Evolutionary conservation across 2,329 filamentous ascomycete genomes (phyloP), one percentile per base, ranked within the genome.

Genomic region (Cordyceps militaris): DNA sequence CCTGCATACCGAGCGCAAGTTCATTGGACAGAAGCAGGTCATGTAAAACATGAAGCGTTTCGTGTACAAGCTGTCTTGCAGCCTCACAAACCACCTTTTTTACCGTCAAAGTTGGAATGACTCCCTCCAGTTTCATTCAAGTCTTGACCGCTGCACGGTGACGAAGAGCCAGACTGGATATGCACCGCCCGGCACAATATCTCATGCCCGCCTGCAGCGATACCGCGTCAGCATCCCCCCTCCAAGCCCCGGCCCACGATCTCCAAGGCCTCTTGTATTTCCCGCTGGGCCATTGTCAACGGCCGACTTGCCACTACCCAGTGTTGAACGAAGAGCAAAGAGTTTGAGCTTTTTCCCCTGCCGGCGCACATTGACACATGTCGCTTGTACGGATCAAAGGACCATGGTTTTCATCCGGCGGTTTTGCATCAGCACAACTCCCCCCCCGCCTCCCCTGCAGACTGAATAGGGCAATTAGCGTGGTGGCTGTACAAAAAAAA

Each of bases 401-500:
- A n/a, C 11, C 38, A 6, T 36, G 6, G n/a, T 42, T 19, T 38
- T 19, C 7, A 5, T 16, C 32, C 24, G 49, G 14, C 36, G 32
- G 48, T 14, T 40, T 16, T n/a, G 23, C 5, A 9, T 26, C n/a
- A n/a, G n/a, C n/a, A n/a, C n/a, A n/a, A n/a, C n/a, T 42, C n/a
- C 19, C 38, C 19, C 38, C 23, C 43, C 43, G 11, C 14, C 24
- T 16, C 8, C 28, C 24, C 38, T 11, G 34, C 13, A 32, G 24
- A 26, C 50, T 43, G 28, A 28, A 47, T n/a, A 55, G 16, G 52
- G 52, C 43, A 46, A 46, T 14, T 32, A 40, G 9, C 32, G 9
- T 38, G 52, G 52, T 55, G 52, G 52, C 52, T 55, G 40, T 55
- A 26, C 38, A 53, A 16, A 21, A 21, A n/a, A 28, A 26, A 38